Evolutionary conservation across 805 yeast species (phyloP), one percentile per base, ranked within the genome.

Genomic region (Starmerella floris): DNA sequence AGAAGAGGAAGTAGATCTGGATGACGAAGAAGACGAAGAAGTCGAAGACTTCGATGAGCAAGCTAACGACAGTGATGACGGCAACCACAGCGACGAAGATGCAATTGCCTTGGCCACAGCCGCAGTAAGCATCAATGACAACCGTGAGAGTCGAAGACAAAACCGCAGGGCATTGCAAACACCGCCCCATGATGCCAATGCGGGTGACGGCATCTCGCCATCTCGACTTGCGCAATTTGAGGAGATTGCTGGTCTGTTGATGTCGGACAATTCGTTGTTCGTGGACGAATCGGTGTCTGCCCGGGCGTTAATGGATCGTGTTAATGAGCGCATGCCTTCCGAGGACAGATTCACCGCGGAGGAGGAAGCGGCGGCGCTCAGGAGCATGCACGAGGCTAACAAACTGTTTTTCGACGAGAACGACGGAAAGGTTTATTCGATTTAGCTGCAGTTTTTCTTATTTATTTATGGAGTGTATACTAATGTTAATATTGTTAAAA

Each of bases 151-250:
- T 11, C 26, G 25, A 9, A 3, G 16, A 10, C 35, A 34, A 20
- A 43, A 45, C 6, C 51, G 51, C 20, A 46, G 51, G 15, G 50
- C 47, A 3, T 38, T 52, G 46, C 56, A 30, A 21, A 41, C 46
- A 10, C 44, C 50, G 13, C 51, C 50, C 4, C 27, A 30, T n/a
- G 45, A 50, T 3, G 51, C 41, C 40, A 38, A 44, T 25, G 56
- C 54, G 27, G 68, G 65, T 11, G 21, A 36, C 11, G 60, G 59
- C 9, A 65, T 77, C 17, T 73, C 81, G 3, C 66, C 68, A 2
- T 64, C 69, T 17, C 65, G 83, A 50, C 62, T 67, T 40, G 64
- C 62, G n/a, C 53, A 57, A 25, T 68, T 76, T 53, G 66, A 69
- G 19, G 63, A 66, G 45, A 58, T 66, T 11, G 63, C 72, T 19